These are phyloP conservation scores for Xylariaceae sp. DNA, from an alignment of 2,329 filamentous ascomycete genomes.

Conservation along the genomic window DNA sequence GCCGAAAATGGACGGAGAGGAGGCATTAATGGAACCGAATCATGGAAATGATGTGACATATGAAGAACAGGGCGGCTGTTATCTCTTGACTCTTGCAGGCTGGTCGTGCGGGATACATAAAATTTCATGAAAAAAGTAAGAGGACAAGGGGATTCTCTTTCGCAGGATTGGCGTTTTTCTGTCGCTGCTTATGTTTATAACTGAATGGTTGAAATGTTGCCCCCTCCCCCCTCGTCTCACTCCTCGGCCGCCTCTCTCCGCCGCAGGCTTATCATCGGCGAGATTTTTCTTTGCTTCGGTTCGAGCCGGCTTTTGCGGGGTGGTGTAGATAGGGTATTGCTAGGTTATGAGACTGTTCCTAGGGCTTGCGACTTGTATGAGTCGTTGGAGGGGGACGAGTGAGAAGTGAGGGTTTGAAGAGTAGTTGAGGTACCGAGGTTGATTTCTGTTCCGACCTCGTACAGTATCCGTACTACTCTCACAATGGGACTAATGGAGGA, in stretches of 20 bases:
- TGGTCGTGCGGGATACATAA: constrained; percentile 1
- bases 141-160: background rate
- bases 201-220: background rate
- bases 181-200: background rate
- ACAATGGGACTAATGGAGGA: too few relatives aligned
- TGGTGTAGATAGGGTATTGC: too few relatives aligned
- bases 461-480: too few relatives aligned
- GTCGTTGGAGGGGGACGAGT: too few relatives aligned
- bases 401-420: too few relatives aligned
- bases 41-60: background rate
- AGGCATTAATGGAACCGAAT: background rate
- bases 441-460: too few relatives aligned
- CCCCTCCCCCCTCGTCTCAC: background rate
- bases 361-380: too few relatives aligned
- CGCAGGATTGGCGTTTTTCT: background rate
- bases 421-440: too few relatives aligned
- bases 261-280: too few relatives aligned
- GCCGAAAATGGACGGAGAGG: background rate
- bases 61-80: constrained; percentile 1
- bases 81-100: background rate
- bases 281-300: too few relatives aligned
- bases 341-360: too few relatives aligned
- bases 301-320: too few relatives aligned
- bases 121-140: background rate
- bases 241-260: background rate